These are phyloP conservation scores for Exophiala aquamarina DNA, from an alignment of 2,329 filamentous ascomycete genomes.

Conservation along the genomic window DNA sequence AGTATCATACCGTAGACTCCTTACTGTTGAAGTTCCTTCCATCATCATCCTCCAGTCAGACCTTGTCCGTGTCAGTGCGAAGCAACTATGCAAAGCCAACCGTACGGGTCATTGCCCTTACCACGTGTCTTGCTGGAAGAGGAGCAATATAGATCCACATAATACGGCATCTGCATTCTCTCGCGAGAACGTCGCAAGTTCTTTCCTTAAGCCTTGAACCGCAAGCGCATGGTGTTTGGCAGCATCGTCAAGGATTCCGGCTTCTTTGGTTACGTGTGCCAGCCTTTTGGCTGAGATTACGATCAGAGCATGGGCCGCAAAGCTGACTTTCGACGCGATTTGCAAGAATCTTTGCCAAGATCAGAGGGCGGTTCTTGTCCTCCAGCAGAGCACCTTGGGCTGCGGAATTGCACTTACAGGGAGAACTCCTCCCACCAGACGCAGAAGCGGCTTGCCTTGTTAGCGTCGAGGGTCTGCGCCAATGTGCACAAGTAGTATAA, in stretches of 20 bases:
- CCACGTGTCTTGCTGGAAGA: conserved; percentile 9
- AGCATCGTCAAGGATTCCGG: conserved; percentile 9
- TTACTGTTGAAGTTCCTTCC: too few relatives aligned
- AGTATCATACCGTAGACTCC: too few relatives aligned
- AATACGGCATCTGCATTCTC: conserved; percentile 87
- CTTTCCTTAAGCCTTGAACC: conserved; percentile 80
- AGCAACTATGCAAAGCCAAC: too few relatives aligned
- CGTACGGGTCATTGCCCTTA: neutral
- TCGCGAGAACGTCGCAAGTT: conserved; percentile 78
- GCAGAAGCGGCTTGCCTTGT: too few relatives aligned
- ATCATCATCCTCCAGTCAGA: too few relatives aligned
- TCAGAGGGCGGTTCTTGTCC: too few relatives aligned
- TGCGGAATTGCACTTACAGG: neutral
- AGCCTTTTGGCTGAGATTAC: conserved; percentile 8
- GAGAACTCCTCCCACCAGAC: too few relatives aligned
- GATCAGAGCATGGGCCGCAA: conserved; percentile 8
- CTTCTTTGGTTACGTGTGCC: conserved; percentile 1
- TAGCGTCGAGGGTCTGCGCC: too few relatives aligned
- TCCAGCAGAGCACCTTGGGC: too few relatives aligned
- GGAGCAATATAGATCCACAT: conserved; percentile 79
- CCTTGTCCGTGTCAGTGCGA: neutral
- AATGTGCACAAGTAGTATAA: too few relatives aligned
- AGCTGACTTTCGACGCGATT: conserved; percentile 7
- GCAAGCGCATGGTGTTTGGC: conserved; percentile 76
- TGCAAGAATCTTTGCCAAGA: conserved; percentile 2